Base-by-base conservation (phyloP, 2,329 filamentous ascomycete species). In the Diaporthe velutina region DNA sequence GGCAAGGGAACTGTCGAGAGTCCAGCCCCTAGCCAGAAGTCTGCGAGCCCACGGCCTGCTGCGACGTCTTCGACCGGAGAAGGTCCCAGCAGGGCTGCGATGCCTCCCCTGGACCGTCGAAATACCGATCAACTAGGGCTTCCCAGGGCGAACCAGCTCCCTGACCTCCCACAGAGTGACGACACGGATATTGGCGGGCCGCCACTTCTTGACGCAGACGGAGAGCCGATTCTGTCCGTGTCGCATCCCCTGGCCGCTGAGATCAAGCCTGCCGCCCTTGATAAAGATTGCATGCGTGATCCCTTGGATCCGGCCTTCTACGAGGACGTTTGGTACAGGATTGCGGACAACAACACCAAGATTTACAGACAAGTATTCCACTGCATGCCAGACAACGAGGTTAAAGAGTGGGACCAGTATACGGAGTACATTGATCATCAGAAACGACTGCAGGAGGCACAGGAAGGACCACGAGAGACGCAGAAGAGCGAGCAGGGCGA, bases 341-440 rank as follows among this genome's bases (percentile, higher is more conserved):
- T 95, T 71, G 97, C 97, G 0, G 92, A 94, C 77, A 98, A 98
- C 86, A 99, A 99, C 82, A 99, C 97, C 4, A 96, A 95, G 81
- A 90, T 99, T 64, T 99, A 94, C 85, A 93, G 97, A 42, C 92
- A 94, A 76, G 96, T 99, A 12, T 99, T 99, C 86, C 92, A 96
- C 61, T 98, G 96, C 83, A 97, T 98, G 94, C 97, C 97, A 1
- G 97, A 99, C 82, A 98, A 93, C 70, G 95, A 98, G 81, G 97
- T 98, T 35, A 93, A 92, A 77, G 96, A 94, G 57, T 99, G 97
- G 97, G 92, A 94, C 78, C 94, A 98, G 77, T 99, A 99, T 84
- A 93, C 94, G 77, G 93, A 97, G 78, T 98, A 94, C 80, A 88
- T 90, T 71, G 89, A 92, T 6, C 98, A 98, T 82, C 89, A 90